Conservation (phyloP, 768 basidiomycete species). For the Terana coerulea region DNA sequence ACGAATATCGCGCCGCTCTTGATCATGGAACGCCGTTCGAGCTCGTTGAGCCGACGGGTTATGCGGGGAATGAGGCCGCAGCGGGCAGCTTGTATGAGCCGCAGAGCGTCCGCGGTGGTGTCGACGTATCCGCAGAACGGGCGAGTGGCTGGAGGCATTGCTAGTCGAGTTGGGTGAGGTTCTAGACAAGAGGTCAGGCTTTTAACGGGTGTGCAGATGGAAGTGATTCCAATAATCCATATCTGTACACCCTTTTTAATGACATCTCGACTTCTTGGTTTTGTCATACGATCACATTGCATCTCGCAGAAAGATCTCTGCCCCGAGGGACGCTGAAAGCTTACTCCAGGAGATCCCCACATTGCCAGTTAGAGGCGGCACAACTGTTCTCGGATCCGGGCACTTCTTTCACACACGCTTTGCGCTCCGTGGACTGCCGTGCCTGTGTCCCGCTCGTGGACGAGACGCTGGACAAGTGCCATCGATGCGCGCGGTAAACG, state of each 20-base stretch:
- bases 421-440: slow-evolving; percentile 13
- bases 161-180: neutral
- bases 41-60: slow-evolving; percentile 79
- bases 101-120: slow-evolving; percentile 75
- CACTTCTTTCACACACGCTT: slow-evolving; percentile 10
- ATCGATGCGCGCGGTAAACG: neutral
- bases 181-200: neutral
- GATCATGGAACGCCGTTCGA: slow-evolving; percentile 58
- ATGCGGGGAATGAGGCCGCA: slow-evolving; percentile 78
- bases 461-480: neutral
- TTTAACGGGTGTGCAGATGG: neutral
- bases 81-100: slow-evolving; percentile 79
- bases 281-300: slow-evolving; percentile 9
- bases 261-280: slow-evolving; percentile 10
- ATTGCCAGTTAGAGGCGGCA: neutral
- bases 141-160: slow-evolving; percentile 26
- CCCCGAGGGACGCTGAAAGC: neutral
- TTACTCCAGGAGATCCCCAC: slow-evolving; percentile 8
- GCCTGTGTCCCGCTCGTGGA: neutral
- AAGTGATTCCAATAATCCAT: neutral
- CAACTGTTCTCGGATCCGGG: slow-evolving; percentile 2
- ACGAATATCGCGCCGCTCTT: slow-evolving; percentile 72
- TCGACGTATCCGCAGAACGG: slow-evolving; percentile 81
- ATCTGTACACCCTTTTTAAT: neutral
- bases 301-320: slow-evolving; percentile 11